phyloP scores from a whole-genome alignment of 2,329 filamentous ascomycete genomes.

The Pseudogymnoascus sp. region DNA sequence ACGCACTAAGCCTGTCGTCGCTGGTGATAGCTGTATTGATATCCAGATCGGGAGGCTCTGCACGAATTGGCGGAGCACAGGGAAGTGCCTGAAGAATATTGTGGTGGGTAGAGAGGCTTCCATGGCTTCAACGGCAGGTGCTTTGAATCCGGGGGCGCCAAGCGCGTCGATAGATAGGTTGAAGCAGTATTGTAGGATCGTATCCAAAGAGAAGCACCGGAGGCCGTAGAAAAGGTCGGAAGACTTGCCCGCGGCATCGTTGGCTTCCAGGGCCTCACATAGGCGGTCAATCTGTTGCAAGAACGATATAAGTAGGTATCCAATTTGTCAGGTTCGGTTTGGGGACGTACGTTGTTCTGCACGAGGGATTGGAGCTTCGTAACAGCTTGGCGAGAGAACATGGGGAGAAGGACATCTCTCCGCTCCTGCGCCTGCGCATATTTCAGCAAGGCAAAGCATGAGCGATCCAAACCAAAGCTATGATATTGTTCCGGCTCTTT shows the following conservation, averaged over 20 bases:
- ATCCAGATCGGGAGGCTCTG: constrained; percentile 19
- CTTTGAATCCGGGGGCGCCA: constrained; percentile 33
- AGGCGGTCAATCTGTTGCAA: constrained; percentile 24
- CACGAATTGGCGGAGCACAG: constrained; percentile 17
- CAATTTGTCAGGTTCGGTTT: neutral
- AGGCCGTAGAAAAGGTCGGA: constrained; percentile 28
- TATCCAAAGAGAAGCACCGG: constrained; percentile 31
- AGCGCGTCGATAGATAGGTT: constrained; percentile 33
- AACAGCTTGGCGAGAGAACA: constrained; percentile 35
- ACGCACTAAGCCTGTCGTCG: constrained; percentile 19
- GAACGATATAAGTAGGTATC: neutral
- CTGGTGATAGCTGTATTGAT: constrained; percentile 18
- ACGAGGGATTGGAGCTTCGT: constrained; percentile 31
- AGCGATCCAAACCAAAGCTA: constrained; percentile 34
- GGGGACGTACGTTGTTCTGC: constrained; percentile 27
- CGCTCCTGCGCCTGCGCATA: constrained; percentile 34
- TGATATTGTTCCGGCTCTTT: constrained; percentile 35
- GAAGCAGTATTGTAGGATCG: constrained; percentile 35
- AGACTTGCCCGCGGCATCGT: constrained; percentile 19
- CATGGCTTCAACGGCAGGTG: constrained; percentile 35
- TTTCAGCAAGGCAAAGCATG: constrained; percentile 35
- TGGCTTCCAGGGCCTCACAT: constrained; percentile 27
- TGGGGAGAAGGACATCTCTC: constrained; percentile 34
- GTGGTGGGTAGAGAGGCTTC: constrained; percentile 30
- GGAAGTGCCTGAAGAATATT: constrained; percentile 34